A percentile compares a stretch with the other conserved stretches of the same genome.
Conservation (phyloP, 202 grass and related monocot species). For the Setaria viridis region DNA sequence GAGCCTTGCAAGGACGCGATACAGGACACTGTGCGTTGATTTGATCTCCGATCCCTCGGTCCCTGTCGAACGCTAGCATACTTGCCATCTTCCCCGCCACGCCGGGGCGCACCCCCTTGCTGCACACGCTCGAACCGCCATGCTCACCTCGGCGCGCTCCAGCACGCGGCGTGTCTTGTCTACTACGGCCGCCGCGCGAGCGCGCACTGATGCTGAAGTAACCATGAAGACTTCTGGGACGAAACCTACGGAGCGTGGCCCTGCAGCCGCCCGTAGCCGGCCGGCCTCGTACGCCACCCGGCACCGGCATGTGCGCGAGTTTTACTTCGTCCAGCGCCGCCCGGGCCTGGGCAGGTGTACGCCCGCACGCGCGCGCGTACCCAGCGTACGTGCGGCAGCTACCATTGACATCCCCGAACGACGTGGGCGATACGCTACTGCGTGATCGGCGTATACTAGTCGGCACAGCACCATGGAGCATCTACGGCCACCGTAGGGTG, state of each 20-base stretch:
- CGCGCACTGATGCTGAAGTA: conserved; percentile 1
- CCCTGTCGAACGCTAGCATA: background rate
- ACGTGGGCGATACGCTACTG: conserved; percentile 32
- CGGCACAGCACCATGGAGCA: background rate
- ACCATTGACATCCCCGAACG: conserved; percentile 16
- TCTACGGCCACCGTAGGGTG: background rate
- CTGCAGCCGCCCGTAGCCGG: background rate
- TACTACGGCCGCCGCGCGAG: background rate
- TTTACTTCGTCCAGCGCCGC: background rate
- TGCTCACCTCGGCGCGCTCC: background rate
- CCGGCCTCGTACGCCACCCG: background rate
- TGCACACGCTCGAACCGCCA: background rate
- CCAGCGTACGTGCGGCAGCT: conserved; percentile 4
- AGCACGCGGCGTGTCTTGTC: background rate
- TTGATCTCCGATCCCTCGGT: background rate
- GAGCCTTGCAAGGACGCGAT: background rate
- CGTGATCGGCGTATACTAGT: background rate
- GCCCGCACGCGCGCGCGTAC: background rate
- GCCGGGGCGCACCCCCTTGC: background rate
- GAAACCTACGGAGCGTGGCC: background rate
- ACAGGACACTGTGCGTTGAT: background rate
- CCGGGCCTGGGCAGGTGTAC: background rate
- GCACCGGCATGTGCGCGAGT: background rate
- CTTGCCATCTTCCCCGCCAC: conserved; percentile 17
- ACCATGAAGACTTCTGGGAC: conserved; percentile 24